A percentile compares a stretch with the other conserved stretches of the same genome.
Conservation (phyloP, 2,329 filamentous ascomycete species). For the Peltaster fructicola region DNA sequence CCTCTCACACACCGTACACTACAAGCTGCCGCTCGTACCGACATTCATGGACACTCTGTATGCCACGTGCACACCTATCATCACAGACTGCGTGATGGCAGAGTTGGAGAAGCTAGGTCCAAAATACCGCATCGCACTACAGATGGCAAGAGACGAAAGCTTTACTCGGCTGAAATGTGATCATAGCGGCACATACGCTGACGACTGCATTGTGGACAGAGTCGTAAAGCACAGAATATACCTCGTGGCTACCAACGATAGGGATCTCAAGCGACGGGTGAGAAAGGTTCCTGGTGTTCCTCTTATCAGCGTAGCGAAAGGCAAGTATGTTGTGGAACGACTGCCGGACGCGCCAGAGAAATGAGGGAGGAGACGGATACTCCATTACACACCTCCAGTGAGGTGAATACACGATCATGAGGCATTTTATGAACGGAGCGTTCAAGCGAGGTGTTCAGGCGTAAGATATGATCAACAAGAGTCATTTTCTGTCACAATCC, state of each 20-base stretch:
- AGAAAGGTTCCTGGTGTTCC: constrained; percentile 66
- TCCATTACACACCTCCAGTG: too few relatives aligned
- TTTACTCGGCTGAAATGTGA: constrained; percentile 77
- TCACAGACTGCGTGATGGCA: constrained; percentile 67
- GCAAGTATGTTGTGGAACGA: constrained; percentile 89
- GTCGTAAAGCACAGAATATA: constrained; percentile 31
- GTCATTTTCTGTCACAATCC: too few relatives aligned
- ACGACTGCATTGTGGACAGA: constrained; percentile 49
- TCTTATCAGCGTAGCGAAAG: constrained; percentile 64
- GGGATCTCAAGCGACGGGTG: constrained; percentile 65
- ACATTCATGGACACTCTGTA: constrained; percentile 89
- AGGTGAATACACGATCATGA: too few relatives aligned
- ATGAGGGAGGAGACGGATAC: constrained; percentile 18
- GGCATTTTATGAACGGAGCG: too few relatives aligned
- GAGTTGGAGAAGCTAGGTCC: constrained; percentile 79
- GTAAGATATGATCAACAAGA: too few relatives aligned
- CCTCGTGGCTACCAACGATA: constrained; percentile 42
- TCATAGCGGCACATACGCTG: constrained; percentile 75
- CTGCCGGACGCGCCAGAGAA: constrained; percentile 67
- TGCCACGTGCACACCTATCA: constrained; percentile 76
- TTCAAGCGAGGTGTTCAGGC: too few relatives aligned
- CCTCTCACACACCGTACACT: constrained; percentile 73
- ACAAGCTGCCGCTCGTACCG: constrained; percentile 73
- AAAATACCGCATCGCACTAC: constrained; percentile 72
- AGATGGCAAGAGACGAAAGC: constrained; percentile 75